Evolutionary conservation across 805 yeast species (phyloP), one percentile per base, ranked within the genome.

Genomic region (Metschnikowia lachancei): DNA sequence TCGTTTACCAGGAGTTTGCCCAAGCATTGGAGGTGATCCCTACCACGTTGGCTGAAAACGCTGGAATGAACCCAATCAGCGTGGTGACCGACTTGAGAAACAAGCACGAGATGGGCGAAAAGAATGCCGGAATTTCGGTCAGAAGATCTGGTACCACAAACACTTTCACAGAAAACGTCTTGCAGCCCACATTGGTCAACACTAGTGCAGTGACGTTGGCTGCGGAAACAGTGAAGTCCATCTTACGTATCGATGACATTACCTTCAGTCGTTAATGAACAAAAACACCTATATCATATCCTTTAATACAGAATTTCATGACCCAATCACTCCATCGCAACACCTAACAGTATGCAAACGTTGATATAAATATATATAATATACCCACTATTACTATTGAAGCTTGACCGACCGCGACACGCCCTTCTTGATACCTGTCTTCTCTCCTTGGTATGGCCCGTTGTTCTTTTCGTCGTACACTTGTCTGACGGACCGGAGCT

Each of bases 401-500:
- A 90, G 83, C 66, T 85, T 87, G 61, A 88, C 90, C 59, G 95
- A 84, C 67, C 88, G 85, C n/a, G 95, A 77, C 43, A 92, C 64
- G 55, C 89, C 89, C 80, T 94, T 92, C 76, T 90, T 90, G 64
- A 94, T 94, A 87, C 99, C 99, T 16, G 97, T 90, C 72, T 81
- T 78, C 66, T 94, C 99, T 69, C 99, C 99, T 53, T 78, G 84
- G 66, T 94, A 94, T 2, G 96, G 83, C 24, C 77, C 76, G 40
- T 54, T 59, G 53, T 89, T 86, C 51, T 80, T 74, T 42, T 80
- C 87, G 57, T 83, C 78, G 75, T 85, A 90, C n/a, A 90, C 97
- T 45, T 87, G 88, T 66, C 96, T 85, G 54, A 87, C 85, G 44
- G 96, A 86, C 62, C 83, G 83, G 67, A 94, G 84, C 67, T 89